A percentile compares a stretch with the other conserved stretches of the same genome.
Evolutionary conservation across 176 grass and related monocot genomes (phyloP).

Genomic region (Rhynchospora breviuscula): DNA sequence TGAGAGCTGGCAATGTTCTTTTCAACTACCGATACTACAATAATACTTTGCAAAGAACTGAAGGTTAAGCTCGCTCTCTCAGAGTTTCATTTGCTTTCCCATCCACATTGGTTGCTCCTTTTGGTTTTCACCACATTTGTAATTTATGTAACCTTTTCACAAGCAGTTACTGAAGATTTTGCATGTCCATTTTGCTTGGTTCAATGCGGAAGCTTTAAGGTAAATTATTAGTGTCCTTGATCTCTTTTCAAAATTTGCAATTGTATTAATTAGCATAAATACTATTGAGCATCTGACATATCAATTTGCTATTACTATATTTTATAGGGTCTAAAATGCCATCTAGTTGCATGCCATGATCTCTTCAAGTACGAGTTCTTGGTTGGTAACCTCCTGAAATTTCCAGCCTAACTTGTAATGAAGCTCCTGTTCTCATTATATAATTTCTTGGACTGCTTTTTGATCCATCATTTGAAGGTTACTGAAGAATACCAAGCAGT

Average conservation of each 20-base stretch:
- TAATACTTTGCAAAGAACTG: slow-evolving; percentile 81
- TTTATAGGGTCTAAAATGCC: slow-evolving; percentile 70
- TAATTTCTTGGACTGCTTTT: slow-evolving; percentile 24
- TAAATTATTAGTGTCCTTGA: slow-evolving; percentile 20
- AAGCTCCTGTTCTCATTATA: not conserved
- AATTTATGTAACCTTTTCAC: slow-evolving; percentile 23
- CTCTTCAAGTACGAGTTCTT: slow-evolving; percentile 94
- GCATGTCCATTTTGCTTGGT: slow-evolving; percentile 91
- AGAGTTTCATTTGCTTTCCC: not conserved
- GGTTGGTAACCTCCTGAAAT: slow-evolving; percentile 75
- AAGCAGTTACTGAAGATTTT: slow-evolving; percentile 97
- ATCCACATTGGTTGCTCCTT: not conserved
- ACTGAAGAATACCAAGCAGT: slow-evolving; percentile 80
- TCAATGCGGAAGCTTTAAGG: slow-evolving; percentile 91
- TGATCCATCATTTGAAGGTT: slow-evolving; percentile 46
- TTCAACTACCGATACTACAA: slow-evolving; percentile 99
- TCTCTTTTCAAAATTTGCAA: not conserved
- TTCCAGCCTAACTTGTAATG: slow-evolving; percentile 20
- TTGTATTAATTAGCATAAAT: not conserved
- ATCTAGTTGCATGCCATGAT: slow-evolving; percentile 86
- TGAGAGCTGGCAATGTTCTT: slow-evolving; percentile 90
- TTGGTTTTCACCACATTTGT: slow-evolving; percentile 7
- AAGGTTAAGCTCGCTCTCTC: slow-evolving; percentile 43
- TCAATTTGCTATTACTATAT: slow-evolving; percentile 6
- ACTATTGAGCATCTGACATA: not conserved